phyloP scores from a whole-genome alignment of 2,329 filamentous ascomycete genomes.

The Plenodomus biglobosus region DNA sequence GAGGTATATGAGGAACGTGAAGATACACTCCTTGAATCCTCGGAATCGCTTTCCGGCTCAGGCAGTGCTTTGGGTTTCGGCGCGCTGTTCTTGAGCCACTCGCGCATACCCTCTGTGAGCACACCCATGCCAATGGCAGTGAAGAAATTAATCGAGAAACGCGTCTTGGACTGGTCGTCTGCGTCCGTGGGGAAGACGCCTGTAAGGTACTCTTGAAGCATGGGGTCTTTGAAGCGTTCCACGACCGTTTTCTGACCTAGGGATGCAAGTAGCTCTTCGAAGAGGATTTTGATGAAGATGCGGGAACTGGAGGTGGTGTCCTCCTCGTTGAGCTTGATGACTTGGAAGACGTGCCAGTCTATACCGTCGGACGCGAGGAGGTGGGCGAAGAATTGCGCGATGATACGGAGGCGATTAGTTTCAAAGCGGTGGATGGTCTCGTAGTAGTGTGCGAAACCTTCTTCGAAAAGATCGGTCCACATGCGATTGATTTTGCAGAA shows the following conservation, averaged over 20 bases:
- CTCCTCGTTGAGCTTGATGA: slow-evolving; percentile 90
- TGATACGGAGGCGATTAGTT: slow-evolving; percentile 91
- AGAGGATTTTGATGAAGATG: slow-evolving; percentile 98
- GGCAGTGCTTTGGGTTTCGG: slow-evolving; percentile 73
- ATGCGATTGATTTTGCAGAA: slow-evolving; percentile 95
- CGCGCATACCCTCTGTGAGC: slow-evolving; percentile 92
- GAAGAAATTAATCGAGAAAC: slow-evolving; percentile 99
- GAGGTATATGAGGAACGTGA: slow-evolving; percentile 39
- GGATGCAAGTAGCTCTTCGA: slow-evolving; percentile 87
- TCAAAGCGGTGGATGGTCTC: slow-evolving; percentile 97
- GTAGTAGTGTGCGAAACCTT: slow-evolving; percentile 89
- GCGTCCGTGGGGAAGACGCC: slow-evolving; percentile 87
- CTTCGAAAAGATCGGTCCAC: slow-evolving; percentile 91
- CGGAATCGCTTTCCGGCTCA: slow-evolving; percentile 38
- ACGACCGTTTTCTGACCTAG: slow-evolving; percentile 81
- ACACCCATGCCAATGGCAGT: slow-evolving; percentile 96
- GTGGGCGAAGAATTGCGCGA: slow-evolving; percentile 92
- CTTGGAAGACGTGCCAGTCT: slow-evolving; percentile 84
- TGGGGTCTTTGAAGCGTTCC: slow-evolving; percentile 72
- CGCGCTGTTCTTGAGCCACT: slow-evolving; percentile 77
- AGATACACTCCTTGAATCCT: slow-evolving; percentile 38
- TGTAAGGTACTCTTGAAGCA: slow-evolving; percentile 73
- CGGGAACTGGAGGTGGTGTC: slow-evolving; percentile 95
- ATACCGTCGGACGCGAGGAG: slow-evolving; percentile 85
- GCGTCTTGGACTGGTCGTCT: slow-evolving; percentile 78